These are phyloP conservation scores for Colletotrichum chrysophilum DNA, from an alignment of 2,329 filamentous ascomycete genomes.

Conservation along the genomic window DNA sequence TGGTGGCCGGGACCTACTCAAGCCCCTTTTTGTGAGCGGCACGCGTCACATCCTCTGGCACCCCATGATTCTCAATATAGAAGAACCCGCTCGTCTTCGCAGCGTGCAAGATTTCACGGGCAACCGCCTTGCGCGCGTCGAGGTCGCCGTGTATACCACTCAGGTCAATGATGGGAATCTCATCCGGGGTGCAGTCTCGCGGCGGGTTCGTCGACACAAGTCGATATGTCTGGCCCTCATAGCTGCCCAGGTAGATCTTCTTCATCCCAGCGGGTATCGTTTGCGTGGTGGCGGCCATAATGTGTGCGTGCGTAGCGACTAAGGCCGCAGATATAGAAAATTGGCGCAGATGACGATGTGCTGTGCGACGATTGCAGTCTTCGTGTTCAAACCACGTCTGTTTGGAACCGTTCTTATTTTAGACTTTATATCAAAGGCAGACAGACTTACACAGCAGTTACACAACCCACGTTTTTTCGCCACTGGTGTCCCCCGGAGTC, in stretches of 20 bases:
- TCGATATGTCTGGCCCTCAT: constrained; percentile 11
- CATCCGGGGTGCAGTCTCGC: constrained; percentile 40
- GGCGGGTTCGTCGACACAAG: constrained; percentile 30
- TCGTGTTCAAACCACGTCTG: not conserved
- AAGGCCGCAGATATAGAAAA: not conserved
- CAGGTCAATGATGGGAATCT: constrained; percentile 53
- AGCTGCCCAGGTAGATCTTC: constrained; percentile 1
- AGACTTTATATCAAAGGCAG: not conserved
- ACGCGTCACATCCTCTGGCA: constrained; percentile 34
- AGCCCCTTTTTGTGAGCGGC: constrained; percentile 24
- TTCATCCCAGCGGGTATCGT: not conserved
- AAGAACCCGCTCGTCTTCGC: constrained; percentile 51
- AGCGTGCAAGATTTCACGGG: constrained; percentile 40
- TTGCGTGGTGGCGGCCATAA: not conserved
- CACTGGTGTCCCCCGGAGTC: not conserved
- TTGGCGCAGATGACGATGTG: not conserved
- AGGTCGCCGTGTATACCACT: constrained; percentile 37
- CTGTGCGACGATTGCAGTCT: not conserved
- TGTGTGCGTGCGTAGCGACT: not conserved
- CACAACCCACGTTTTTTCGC: not conserved
- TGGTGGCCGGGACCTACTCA: constrained; percentile 20
- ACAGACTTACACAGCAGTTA: not conserved
- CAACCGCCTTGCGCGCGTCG: constrained; percentile 39
- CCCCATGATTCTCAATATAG: constrained; percentile 51
- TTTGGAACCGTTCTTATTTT: not conserved